Base-by-base conservation (phyloP, 257 asterid species). In the Nicotiana noctiflora region DNA sequence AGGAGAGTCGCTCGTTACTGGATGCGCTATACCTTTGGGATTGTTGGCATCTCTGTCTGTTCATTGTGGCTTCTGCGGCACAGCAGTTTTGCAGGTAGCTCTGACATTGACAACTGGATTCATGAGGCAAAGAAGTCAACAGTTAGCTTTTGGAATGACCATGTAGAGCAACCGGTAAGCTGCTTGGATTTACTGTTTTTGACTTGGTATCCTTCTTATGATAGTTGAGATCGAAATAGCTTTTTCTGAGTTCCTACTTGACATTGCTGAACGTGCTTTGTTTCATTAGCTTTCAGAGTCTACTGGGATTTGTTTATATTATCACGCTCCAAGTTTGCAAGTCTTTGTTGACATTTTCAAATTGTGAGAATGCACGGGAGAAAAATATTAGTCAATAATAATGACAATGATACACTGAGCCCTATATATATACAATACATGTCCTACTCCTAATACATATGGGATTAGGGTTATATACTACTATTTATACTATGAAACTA, bases 21-120 rank as follows among this genome's bases (percentile, higher is more conserved):
- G 98, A 89, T 93, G 88, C 90, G 82, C 65, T 94, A 94, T 80
- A 90, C 94, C 51, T 88, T 91, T 86, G 98, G 98, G 77, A 88
- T 76, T 56, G 81, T 91, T 52, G 96, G 98, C 55, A 40, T 95
- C 82, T 92, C 97, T 72, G 80, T 89, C 81, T 85, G 92, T 87
- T 93, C 98, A 15, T n/a, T 93, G 61, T 95, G 98, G 98, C 91
- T 95, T 84, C 95, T 95, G 83, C 95, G 98, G 79, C 99, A 92
- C 81, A 93, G 97, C 86, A 90, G 83, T 86, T 88, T 93, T 78
- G 88, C 89, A 93, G 98, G 98, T 81, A 94, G 98, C 88, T 86
- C 98, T 82, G 98, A 94, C 87, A 89, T 94, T 85, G 98, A 92
- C 79, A 93, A 90, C 61, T 94, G 98, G 98, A 88, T 93, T 83